phyloP scores from a whole-genome alignment of 192 early-diverging fungal species.

The Radiomyces spectabilis region DNA sequence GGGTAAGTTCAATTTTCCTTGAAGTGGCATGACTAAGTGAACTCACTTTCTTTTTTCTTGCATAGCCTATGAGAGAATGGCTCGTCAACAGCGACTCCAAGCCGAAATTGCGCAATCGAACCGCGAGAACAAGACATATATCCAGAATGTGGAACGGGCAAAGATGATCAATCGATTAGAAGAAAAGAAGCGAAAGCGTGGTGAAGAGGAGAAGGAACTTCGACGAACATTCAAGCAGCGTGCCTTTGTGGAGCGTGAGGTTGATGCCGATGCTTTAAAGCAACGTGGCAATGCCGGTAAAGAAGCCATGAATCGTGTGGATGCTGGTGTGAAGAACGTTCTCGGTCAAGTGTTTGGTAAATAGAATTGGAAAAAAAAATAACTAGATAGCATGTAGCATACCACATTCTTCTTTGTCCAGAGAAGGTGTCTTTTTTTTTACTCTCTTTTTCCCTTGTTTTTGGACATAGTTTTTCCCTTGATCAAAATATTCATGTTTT shows the following conservation, averaged over 20 bases:
- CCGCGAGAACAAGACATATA: conserved; percentile 80
- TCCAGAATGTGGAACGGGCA: conserved; percentile 80
- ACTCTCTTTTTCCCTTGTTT: not conserved
- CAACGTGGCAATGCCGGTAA: no score
- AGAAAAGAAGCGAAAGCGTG: conserved; percentile 53
- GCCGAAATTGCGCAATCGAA: conserved; percentile 79
- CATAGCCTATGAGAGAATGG: conserved; percentile 62
- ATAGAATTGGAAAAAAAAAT: conserved; percentile 2
- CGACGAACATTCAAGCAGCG: conserved; percentile 60
- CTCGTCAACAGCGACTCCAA: conserved; percentile 72
- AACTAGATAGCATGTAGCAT: no score
- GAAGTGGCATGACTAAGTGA: no score
- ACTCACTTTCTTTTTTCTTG: not conserved
- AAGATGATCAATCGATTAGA: conserved; percentile 83
- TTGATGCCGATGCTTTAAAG: conserved; percentile 3
- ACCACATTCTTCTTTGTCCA: not conserved
- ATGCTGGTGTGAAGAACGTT: conserved; percentile 38
- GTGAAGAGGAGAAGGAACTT: conserved; percentile 30
- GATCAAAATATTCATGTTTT: no score
- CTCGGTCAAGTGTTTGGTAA: conserved; percentile 48
- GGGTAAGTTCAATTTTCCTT: no score
- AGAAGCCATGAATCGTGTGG: conserved; percentile 10
- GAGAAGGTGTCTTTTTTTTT: not conserved
- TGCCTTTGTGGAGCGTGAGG: conserved; percentile 45
- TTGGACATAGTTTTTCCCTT: no score